Conservation (phyloP, 2,329 filamentous ascomycete genomes). For the Blastomyces silverae region DNA sequence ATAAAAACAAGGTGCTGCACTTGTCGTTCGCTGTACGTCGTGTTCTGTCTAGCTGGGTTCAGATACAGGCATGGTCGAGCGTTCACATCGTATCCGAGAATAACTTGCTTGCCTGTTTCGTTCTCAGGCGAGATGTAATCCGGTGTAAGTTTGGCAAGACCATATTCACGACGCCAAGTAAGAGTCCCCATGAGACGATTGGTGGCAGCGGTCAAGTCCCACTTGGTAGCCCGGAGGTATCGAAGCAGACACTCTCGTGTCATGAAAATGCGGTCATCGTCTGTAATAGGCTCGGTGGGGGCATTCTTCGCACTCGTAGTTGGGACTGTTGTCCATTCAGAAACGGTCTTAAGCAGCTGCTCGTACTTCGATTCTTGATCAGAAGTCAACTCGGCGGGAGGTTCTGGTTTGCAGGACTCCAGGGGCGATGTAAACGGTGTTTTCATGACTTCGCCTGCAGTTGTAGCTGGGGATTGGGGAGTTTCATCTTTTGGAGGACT, state of each 20-base stretch:
- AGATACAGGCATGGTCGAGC: constrained; percentile 87
- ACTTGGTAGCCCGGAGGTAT: constrained; percentile 90
- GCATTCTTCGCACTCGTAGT: constrained; percentile 55
- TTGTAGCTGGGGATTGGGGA: constrained; percentile 35
- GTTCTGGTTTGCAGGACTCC: constrained; percentile 51
- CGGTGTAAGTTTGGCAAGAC: constrained; percentile 62
- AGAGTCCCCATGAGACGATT: constrained; percentile 75
- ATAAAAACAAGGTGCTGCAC: constrained; percentile 94
- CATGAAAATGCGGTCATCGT: constrained; percentile 80
- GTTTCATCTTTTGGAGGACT: constrained; percentile 24
- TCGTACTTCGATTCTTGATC: constrained; percentile 81
- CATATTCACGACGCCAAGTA: constrained; percentile 85
- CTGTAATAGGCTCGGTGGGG: constrained; percentile 59
- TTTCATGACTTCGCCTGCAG: constrained; percentile 40
- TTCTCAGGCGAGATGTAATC: constrained; percentile 92
- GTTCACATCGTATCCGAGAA: constrained; percentile 79
- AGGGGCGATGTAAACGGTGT: constrained; percentile 56
- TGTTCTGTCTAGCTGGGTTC: constrained; percentile 86
- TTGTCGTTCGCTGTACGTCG: constrained; percentile 74
- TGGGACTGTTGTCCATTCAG: constrained; percentile 63
- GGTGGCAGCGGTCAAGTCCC: constrained; percentile 67
- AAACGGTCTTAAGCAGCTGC: constrained; percentile 62
- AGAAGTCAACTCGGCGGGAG: constrained; percentile 56
- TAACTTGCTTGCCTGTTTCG: constrained; percentile 90
- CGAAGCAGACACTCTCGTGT: constrained; percentile 86